Conservation (phyloP, 2,329 filamentous ascomycete species). For the Alternaria brassicae region DNA sequence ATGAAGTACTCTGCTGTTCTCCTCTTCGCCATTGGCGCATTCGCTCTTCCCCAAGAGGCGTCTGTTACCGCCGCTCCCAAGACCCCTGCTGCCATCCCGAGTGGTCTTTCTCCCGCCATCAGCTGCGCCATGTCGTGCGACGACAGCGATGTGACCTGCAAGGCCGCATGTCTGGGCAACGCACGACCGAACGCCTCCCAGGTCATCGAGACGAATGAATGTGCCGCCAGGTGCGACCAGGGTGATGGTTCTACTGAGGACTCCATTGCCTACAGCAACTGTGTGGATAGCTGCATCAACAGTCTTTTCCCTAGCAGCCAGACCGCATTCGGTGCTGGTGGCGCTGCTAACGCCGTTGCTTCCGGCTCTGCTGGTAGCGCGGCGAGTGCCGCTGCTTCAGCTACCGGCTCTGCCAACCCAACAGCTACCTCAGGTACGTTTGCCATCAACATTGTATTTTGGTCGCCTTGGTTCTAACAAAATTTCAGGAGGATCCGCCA, state of each 20-base stretch:
- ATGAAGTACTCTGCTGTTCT: conserved; percentile 57
- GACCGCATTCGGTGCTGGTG: conserved; percentile 34
- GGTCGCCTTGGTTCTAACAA: not conserved
- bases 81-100: conserved; percentile 34
- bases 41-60: conserved; percentile 52
- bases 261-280: conserved; percentile 56
- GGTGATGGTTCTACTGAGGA: conserved; percentile 58
- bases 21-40: conserved; percentile 54
- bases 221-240: conserved; percentile 61
- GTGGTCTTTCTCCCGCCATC: conserved; percentile 35
- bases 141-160: conserved; percentile 58
- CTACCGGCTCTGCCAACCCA: conserved; percentile 19
- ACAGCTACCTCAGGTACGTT: conserved; percentile 8
- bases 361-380: conserved; percentile 30
- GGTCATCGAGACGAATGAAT: conserved; percentile 60
- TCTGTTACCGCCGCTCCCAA: conserved; percentile 47
- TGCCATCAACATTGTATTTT: not conserved
- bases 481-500: conserved; percentile 9
- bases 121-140: conserved; percentile 51
- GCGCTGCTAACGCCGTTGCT: conserved; percentile 32
- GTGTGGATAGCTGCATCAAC: conserved; percentile 59
- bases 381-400: conserved; percentile 29
- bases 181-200: conserved; percentile 61
- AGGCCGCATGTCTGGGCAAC: conserved; percentile 59
- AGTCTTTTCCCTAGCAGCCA: conserved; percentile 56